Percentiles rank a stretch among this genome's conserved stretches.
Conservation (phyloP, 345 rosid genomes). For the Rhizophora mangle region DNA sequence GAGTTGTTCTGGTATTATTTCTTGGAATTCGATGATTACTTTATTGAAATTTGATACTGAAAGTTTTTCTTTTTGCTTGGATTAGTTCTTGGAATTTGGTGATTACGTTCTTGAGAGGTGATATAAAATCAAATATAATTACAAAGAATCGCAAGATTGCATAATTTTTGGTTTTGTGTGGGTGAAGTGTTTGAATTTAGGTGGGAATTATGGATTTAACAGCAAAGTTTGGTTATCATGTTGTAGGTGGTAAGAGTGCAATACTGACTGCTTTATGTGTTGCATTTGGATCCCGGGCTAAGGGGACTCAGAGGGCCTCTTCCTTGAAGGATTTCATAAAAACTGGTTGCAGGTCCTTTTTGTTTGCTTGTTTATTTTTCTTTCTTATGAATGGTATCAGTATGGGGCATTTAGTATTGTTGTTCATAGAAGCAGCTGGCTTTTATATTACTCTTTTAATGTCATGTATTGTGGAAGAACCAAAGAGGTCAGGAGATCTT, state of each 20-base stretch:
- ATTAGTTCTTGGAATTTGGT: too few relatives aligned
- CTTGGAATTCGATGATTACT: too few relatives aligned
- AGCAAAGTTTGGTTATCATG: background rate
- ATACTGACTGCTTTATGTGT: slow-evolving; percentile 84
- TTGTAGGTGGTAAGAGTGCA: slow-evolving; percentile 93
- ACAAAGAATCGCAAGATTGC: background rate
- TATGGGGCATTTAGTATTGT: too few relatives aligned
- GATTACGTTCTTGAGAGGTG: too few relatives aligned
- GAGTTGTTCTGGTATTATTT: too few relatives aligned
- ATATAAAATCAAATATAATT: too few relatives aligned
- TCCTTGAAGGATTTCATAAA: slow-evolving; percentile 81
- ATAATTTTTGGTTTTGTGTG: background rate
- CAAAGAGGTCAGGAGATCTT: too few relatives aligned
- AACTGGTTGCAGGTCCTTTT: slow-evolving; percentile 76
- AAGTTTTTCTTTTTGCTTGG: too few relatives aligned
- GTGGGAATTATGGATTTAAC: background rate
- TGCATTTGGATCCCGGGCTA: slow-evolving; percentile 91
- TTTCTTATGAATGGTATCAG: background rate
- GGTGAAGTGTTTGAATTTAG: background rate
- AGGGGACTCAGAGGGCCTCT: slow-evolving; percentile 83
- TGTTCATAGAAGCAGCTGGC: background rate
- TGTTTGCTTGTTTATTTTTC: slow-evolving; percentile 4
- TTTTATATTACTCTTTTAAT: background rate
- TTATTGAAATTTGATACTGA: too few relatives aligned
- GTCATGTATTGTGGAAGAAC: too few relatives aligned